Evolutionary conservation across 176 grass and related monocot genomes (phyloP).

Genomic region (Oryza punctata): DNA sequence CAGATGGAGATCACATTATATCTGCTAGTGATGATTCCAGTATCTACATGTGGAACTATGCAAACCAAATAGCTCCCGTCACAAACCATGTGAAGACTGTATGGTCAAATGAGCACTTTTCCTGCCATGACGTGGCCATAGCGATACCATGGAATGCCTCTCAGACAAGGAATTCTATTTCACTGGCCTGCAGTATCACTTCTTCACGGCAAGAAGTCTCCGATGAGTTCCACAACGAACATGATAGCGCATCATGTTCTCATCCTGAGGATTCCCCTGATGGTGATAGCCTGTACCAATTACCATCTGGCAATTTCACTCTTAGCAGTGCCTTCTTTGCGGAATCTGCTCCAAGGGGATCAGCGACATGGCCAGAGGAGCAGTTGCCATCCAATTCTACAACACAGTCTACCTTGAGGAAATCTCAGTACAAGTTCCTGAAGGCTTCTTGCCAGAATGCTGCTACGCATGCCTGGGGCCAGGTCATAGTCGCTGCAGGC

Average conservation of each 20-base stretch:
- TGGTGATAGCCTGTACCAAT: constrained; percentile 22
- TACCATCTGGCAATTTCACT: constrained; percentile 64
- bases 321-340: constrained; percentile 57
- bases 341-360: constrained; percentile 56
- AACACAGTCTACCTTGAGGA: constrained; percentile 52
- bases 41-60: constrained; percentile 78
- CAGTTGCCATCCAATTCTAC: constrained; percentile 53
- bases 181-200: constrained; percentile 50
- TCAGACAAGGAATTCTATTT: constrained; percentile 34
- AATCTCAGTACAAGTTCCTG: constrained; percentile 83
- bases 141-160: constrained; percentile 86
- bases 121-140: constrained; percentile 54
- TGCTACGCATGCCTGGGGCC: constrained; percentile 73
- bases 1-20: constrained; percentile 83
- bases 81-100: constrained; percentile 45
- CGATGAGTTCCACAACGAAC: constrained; percentile 5
- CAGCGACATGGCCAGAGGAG: constrained; percentile 92
- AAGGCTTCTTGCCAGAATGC: constrained; percentile 83
- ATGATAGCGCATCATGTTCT: constrained; percentile 6
- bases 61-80: constrained; percentile 47
- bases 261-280: constrained; percentile 40
- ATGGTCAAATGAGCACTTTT: constrained; percentile 72
- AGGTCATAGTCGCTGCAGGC: constrained; percentile 85
- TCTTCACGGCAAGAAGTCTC: constrained; percentile 49
- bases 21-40: constrained; percentile 72